phyloP scores from a whole-genome alignment of 441 rosid genomes.

The Theobroma grandiflorum region DNA sequence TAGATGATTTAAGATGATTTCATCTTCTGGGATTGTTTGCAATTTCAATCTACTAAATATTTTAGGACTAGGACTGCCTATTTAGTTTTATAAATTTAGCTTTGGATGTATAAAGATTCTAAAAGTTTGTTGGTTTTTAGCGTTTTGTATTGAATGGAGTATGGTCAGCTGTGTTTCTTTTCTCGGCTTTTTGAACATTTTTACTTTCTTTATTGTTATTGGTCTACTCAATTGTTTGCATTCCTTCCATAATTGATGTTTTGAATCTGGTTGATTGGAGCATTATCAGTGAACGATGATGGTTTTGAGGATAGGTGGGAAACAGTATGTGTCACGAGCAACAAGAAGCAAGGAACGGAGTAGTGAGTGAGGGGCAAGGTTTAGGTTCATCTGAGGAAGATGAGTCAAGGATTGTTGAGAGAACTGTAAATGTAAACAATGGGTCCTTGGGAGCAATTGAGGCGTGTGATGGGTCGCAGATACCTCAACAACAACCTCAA shows the following conservation, averaged over 20 bases:
- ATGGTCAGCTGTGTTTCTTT: neutral
- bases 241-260: constrained; percentile 39
- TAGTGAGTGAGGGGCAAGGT: constrained; percentile 44
- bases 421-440: constrained; percentile 40
- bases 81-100: neutral
- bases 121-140: constrained; percentile 6
- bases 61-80: neutral
- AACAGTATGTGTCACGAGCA: constrained; percentile 47
- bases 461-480: constrained; percentile 46
- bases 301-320: constrained; percentile 32
- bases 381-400: constrained; percentile 53
- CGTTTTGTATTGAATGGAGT: neutral
- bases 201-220: constrained; percentile 1
- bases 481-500: constrained; percentile 53
- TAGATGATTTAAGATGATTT: neutral
- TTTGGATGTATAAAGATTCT: neutral
- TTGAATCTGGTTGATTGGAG: constrained; percentile 49
- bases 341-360: constrained; percentile 49
- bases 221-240: constrained; percentile 30
- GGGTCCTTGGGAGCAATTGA: constrained; percentile 40
- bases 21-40: constrained; percentile 12
- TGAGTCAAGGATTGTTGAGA: constrained; percentile 46
- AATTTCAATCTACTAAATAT: neutral
- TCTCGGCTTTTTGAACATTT: neutral
- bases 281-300: constrained; percentile 42